These are phyloP conservation scores for Fusarium drepaniforme DNA, from an alignment of 2,329 filamentous ascomycete genomes.

Conservation along the genomic window DNA sequence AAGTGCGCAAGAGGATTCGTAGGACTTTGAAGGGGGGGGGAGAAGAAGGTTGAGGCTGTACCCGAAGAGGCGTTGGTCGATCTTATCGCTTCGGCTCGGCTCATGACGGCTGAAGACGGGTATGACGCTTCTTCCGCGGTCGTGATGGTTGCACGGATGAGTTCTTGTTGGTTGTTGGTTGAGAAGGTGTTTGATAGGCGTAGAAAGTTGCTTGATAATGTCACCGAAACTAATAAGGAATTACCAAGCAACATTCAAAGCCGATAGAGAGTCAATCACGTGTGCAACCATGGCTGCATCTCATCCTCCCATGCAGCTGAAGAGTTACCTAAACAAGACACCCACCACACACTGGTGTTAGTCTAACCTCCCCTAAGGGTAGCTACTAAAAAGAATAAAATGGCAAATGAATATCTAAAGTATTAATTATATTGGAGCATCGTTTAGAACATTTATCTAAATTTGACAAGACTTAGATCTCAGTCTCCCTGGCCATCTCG, in stretches of 20 bases:
- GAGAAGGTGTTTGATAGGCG: neutral
- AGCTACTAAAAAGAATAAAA: neutral
- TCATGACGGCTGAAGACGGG: constrained; percentile 41
- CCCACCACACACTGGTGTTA: neutral
- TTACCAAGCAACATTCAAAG: constrained; percentile 1
- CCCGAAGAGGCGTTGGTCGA: constrained; percentile 10
- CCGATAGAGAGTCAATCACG: neutral
- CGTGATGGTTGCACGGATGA: constrained; percentile 9
- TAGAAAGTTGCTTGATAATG: constrained; percentile 4
- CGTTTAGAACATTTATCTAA: neutral
- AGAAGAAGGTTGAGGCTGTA: constrained; percentile 26
- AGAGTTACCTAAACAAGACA: neutral
- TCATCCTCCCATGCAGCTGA: neutral
- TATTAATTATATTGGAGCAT: neutral
- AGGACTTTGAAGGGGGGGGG: constrained; percentile 21
- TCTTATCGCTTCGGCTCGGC: constrained; percentile 37
- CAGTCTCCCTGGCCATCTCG: neutral
- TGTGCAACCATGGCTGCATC: neutral
- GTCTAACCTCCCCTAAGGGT: neutral
- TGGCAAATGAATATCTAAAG: neutral
- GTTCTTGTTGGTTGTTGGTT: constrained; percentile 4
- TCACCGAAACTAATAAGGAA: neutral
- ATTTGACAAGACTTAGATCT: neutral
- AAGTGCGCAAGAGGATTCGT: constrained; percentile 7
- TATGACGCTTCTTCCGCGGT: constrained; percentile 8